Percentiles rank a stretch among this genome's conserved stretches.
phyloP scores from a whole-genome alignment of 768 basidiomycete species.

The Termitomyces sp. region DNA sequence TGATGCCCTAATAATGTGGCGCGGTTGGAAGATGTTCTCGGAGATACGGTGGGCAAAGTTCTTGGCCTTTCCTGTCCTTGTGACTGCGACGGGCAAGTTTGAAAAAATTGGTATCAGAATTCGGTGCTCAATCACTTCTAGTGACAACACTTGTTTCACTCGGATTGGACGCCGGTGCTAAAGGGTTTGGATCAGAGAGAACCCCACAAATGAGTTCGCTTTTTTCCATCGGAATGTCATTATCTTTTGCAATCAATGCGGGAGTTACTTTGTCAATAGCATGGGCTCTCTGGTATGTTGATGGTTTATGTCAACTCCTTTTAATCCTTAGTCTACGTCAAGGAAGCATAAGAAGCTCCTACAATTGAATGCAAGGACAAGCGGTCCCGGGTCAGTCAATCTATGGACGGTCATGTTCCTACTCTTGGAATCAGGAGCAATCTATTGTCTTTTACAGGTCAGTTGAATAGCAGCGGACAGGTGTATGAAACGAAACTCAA shows the following conservation, averaged over 20 bases:
- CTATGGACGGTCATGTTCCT: neutral
- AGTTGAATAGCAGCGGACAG: neutral
- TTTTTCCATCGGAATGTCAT: neutral
- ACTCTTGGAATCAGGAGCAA: constrained; percentile 2
- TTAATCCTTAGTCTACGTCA: no score
- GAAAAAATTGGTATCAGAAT: neutral
- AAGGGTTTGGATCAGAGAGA: neutral
- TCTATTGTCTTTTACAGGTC: constrained; percentile 1
- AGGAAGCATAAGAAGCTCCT: constrained; percentile 2
- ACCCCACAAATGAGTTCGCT: neutral
- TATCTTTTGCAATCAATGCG: neutral
- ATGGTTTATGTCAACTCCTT: neutral
- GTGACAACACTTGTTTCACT: neutral
- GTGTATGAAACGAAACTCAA: neutral
- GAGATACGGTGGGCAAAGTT: neutral
- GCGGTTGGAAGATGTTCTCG: neutral
- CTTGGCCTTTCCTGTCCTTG: neutral
- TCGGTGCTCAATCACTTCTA: neutral
- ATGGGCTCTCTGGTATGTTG: neutral
- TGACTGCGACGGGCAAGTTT: neutral
- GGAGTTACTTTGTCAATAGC: neutral
- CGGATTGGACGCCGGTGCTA: neutral
- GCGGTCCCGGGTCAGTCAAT: neutral
- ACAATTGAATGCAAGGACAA: neutral
- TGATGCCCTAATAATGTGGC: constrained; percentile 4